A percentile compares a stretch with the other conserved stretches of the same genome.
Conservation (phyloP, 192 early-diverging fungal species). For the Phlyctochytrium bullatum region DNA sequence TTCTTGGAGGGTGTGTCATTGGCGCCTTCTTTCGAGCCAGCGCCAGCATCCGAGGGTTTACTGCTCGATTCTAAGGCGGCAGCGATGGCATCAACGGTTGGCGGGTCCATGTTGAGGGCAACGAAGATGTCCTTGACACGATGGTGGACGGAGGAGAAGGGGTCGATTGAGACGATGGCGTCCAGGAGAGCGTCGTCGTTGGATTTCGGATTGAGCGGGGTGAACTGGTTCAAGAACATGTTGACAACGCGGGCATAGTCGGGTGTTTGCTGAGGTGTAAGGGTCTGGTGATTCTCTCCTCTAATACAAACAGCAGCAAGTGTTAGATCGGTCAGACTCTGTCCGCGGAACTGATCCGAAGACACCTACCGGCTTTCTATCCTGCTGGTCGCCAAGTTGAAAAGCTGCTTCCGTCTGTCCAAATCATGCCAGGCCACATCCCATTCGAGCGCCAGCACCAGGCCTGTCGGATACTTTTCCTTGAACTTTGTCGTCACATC, state of each 20-base stretch:
- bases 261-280: constrained; percentile 65
- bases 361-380: too few relatives aligned
- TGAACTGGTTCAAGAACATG: constrained; percentile 15
- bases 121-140: not conserved
- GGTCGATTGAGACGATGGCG: not conserved
- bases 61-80: not conserved
- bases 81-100: not conserved
- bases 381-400: constrained; percentile 51
- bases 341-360: not conserved
- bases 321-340: not conserved
- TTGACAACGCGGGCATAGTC: constrained; percentile 35
- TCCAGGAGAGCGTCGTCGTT: not conserved
- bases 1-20: not conserved
- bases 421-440: constrained; percentile 47
- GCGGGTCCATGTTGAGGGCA: not conserved
- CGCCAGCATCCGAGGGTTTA: not conserved
- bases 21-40: not conserved
- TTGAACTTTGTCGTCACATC: constrained; percentile 50
- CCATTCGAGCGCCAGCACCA: constrained; percentile 78
- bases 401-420: constrained; percentile 38
- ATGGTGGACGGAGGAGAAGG: not conserved
- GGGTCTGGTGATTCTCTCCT: constrained; percentile 78
- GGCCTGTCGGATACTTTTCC: constrained; percentile 53
- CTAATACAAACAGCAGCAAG: constrained; percentile 19
- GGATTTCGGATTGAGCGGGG: not conserved